Percentiles rank a stretch among this genome's conserved stretches.
Evolutionary conservation across 345 rosid species (phyloP).

Genomic region (Punica granatum): DNA sequence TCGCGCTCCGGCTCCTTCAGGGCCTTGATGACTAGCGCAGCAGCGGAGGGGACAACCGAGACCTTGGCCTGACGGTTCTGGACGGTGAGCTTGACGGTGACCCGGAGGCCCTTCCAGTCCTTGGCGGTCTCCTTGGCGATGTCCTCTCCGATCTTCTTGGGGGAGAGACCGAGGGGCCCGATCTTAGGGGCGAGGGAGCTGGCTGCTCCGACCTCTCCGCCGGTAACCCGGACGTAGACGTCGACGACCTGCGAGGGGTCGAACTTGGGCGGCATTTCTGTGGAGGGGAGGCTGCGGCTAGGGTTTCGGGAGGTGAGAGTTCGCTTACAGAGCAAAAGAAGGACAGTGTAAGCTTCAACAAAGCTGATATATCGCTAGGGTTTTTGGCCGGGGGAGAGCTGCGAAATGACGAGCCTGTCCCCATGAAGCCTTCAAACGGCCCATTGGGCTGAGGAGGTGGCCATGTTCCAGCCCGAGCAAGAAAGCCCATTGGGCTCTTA

Average conservation of each 20-base stretch:
- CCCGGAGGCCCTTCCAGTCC: slow-evolving; percentile 70
- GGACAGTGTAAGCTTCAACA: neutral
- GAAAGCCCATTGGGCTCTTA: too few relatives aligned
- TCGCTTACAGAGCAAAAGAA: neutral
- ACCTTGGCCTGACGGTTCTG: slow-evolving; percentile 86
- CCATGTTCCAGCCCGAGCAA: too few relatives aligned
- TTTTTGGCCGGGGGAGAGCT: neutral
- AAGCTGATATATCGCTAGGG: slow-evolving; percentile 6
- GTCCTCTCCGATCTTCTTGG: slow-evolving; percentile 76
- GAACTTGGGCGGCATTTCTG: slow-evolving; percentile 46
- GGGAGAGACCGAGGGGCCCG: slow-evolving; percentile 77
- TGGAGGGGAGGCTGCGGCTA: neutral
- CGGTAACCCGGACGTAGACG: slow-evolving; percentile 48
- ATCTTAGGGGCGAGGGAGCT: slow-evolving; percentile 64
- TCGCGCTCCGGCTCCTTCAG: slow-evolving; percentile 80
- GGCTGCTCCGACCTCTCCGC: slow-evolving; percentile 58
- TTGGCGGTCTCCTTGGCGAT: slow-evolving; percentile 58
- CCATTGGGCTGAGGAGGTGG: neutral
- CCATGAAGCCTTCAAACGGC: neutral
- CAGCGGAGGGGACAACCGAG: slow-evolving; percentile 70
- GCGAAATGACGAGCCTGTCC: neutral
- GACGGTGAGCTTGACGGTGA: slow-evolving; percentile 71
- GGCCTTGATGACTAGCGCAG: slow-evolving; percentile 71
- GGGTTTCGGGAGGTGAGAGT: neutral
- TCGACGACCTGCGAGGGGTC: slow-evolving; percentile 49